Conservation (phyloP, 768 basidiomycete genomes). For the Lyophyllum shimeji region DNA sequence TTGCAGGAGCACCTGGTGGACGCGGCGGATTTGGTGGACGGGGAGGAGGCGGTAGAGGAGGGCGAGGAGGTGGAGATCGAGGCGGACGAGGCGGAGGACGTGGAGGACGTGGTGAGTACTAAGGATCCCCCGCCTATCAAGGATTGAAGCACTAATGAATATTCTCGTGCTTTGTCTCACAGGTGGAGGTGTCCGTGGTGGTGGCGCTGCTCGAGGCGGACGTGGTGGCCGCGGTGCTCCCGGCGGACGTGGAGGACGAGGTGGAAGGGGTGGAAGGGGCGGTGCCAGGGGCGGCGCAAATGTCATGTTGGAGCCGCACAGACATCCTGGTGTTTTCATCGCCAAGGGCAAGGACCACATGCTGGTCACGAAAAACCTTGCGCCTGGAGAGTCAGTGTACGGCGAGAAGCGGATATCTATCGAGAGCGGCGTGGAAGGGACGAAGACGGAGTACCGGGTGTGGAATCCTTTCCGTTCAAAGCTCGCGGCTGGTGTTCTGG, state of each 20-base stretch:
- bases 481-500: slow-evolving; percentile 93
- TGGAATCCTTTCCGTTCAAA: slow-evolving; percentile 99
- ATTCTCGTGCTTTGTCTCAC: neutral
- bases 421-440: slow-evolving; percentile 70
- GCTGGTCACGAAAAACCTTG: slow-evolving; percentile 96
- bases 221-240: slow-evolving; percentile 44
- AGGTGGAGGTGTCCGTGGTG: slow-evolving; percentile 30
- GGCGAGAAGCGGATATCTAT: slow-evolving; percentile 97
- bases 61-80: slow-evolving; percentile 33
- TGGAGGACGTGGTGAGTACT: slow-evolving; percentile 29
- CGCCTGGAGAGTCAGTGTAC: slow-evolving; percentile 96
- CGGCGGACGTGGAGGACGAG: slow-evolving; percentile 21
- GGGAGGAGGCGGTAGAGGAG: slow-evolving; percentile 30
- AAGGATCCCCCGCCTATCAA: neutral
- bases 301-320: slow-evolving; percentile 92
- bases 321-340: slow-evolving; percentile 93
- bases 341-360: slow-evolving; percentile 97
- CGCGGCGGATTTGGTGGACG: slow-evolving; percentile 70
- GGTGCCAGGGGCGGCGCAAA: slow-evolving; percentile 82
- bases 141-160: neutral
- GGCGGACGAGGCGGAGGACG: slow-evolving; percentile 43
- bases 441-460: slow-evolving; percentile 95
- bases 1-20: slow-evolving; percentile 60
- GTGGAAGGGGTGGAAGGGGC: slow-evolving; percentile 58
- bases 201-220: slow-evolving; percentile 37